Evolutionary conservation across 306 rosid species (phyloP).

Genomic region (Quercus rubra): DNA sequence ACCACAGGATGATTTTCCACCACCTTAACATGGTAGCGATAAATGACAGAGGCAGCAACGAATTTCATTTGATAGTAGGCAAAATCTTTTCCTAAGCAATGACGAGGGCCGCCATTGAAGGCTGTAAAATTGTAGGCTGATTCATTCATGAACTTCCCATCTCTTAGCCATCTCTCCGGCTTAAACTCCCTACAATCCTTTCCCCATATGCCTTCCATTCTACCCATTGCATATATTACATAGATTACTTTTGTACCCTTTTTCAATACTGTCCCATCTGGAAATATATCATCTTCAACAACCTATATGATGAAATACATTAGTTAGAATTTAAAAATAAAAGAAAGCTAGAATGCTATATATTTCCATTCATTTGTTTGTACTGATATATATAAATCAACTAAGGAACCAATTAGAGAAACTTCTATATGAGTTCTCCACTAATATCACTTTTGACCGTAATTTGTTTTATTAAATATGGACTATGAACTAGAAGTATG

Average conservation of each 20-base stretch:
- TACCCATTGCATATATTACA: conserved; percentile 79
- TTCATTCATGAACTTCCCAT: conserved; percentile 67
- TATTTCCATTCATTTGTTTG: no score
- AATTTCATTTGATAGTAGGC: conserved; percentile 93
- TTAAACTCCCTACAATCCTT: conserved; percentile 65
- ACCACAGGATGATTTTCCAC: conserved; percentile 47
- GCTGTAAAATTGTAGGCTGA: conserved; percentile 86
- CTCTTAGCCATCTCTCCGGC: conserved; percentile 86
- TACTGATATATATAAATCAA: no score
- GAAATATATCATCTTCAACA: conserved; percentile 62
- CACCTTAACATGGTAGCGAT: conserved; percentile 55
- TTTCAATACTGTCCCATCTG: conserved; percentile 71
- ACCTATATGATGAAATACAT: conserved; percentile 31
- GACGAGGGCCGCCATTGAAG: conserved; percentile 93
- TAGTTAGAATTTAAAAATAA: no score
- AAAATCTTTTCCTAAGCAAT: conserved; percentile 87
- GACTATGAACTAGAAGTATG: no score
- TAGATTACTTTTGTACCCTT: conserved; percentile 81
- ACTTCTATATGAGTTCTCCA: no score
- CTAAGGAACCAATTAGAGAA: no score
- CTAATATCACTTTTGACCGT: no score
- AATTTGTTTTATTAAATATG: no score
- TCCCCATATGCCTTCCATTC: conserved; percentile 86
- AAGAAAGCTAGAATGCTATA: no score
- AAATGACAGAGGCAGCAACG: conserved; percentile 65